Evolutionary conservation across 768 basidiomycete species (phyloP).

Genomic region (Nidularia sp.): DNA sequence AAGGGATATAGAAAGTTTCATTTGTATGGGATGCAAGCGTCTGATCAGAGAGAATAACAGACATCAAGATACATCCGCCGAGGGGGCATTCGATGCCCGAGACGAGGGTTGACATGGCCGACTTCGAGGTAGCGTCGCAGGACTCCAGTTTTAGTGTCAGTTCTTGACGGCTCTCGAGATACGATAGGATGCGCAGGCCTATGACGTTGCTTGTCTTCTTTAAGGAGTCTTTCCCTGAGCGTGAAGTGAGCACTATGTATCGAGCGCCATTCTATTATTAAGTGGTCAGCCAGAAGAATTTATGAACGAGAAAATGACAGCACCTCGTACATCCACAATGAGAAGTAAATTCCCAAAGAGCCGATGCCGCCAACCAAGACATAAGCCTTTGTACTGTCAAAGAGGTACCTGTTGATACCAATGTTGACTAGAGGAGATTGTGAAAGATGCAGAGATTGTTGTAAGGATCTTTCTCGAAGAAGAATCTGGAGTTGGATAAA

Average conservation of each 20-base stretch:
- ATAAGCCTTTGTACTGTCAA: slow-evolving; percentile 25
- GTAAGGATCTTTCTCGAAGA: neutral
- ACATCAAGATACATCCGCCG: slow-evolving; percentile 26
- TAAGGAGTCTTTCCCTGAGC: slow-evolving; percentile 23
- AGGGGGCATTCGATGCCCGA: slow-evolving; percentile 14
- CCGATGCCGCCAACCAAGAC: slow-evolving; percentile 36
- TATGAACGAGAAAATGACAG: slow-evolving; percentile 1
- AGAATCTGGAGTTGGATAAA: no score
- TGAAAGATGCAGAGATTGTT: neutral
- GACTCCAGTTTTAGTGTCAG: slow-evolving; percentile 23
- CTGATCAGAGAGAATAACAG: slow-evolving; percentile 24
- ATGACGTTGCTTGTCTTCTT: slow-evolving; percentile 14
- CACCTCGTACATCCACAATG: slow-evolving; percentile 38
- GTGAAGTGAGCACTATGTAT: slow-evolving; percentile 30
- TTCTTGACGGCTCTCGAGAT: slow-evolving; percentile 20
- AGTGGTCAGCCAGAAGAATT: neutral
- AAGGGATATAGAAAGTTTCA: slow-evolving; percentile 20
- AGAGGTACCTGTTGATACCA: slow-evolving; percentile 4
- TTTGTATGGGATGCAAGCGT: slow-evolving; percentile 22
- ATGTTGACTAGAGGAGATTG: neutral
- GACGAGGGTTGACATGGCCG: slow-evolving; percentile 14
- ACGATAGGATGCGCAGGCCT: slow-evolving; percentile 18
- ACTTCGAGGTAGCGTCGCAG: slow-evolving; percentile 20
- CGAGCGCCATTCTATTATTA: slow-evolving; percentile 26
- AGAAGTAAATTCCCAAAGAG: slow-evolving; percentile 28